Conservation (phyloP, 768 basidiomycete genomes). For the Stropharia rugosoannulata region DNA sequence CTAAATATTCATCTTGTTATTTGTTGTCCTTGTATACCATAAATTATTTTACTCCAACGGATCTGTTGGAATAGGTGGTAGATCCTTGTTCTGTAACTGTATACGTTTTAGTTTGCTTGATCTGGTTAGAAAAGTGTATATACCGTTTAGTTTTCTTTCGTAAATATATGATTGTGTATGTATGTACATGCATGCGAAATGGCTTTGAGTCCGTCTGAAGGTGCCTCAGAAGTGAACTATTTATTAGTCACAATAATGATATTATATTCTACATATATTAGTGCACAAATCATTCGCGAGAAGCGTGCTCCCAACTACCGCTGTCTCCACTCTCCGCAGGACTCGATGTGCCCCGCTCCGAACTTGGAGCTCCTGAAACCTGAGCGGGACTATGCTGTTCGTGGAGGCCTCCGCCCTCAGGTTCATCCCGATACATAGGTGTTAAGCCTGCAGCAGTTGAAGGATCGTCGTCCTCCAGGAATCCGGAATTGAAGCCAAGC, state of each 20-base stretch:
- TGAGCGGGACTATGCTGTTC: slow-evolving; percentile 5
- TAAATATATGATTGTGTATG: slow-evolving; percentile 12
- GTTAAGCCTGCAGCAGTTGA: slow-evolving; percentile 31
- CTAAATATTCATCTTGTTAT: slow-evolving; percentile 3
- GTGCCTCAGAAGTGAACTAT: not conserved
- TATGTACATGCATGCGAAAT: slow-evolving; percentile 4
- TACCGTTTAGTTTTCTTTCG: slow-evolving; percentile 2
- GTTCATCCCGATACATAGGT: slow-evolving; percentile 56
- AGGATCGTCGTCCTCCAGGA: slow-evolving; percentile 77
- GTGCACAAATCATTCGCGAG: slow-evolving; percentile 20
- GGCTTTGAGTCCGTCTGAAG: not conserved
- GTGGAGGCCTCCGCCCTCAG: slow-evolving; percentile 28
- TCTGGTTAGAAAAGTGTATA: not conserved
- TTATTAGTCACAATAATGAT: slow-evolving; percentile 1
- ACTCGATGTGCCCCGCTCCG: slow-evolving; percentile 26
- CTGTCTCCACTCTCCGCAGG: slow-evolving; percentile 50
- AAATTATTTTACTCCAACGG: not conserved
- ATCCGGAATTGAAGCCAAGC: slow-evolving; percentile 73
- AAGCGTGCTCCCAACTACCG: slow-evolving; percentile 77
- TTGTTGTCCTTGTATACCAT: slow-evolving; percentile 4
- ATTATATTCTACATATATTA: slow-evolving; percentile 10
- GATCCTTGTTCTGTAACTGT: not conserved
- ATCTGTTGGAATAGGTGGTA: not conserved
- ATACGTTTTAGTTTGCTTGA: not conserved
- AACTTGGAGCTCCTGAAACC: slow-evolving; percentile 6